phyloP scores from a whole-genome alignment of 2,329 filamentous ascomycete genomes.

The Talaromyces marneffei region DNA sequence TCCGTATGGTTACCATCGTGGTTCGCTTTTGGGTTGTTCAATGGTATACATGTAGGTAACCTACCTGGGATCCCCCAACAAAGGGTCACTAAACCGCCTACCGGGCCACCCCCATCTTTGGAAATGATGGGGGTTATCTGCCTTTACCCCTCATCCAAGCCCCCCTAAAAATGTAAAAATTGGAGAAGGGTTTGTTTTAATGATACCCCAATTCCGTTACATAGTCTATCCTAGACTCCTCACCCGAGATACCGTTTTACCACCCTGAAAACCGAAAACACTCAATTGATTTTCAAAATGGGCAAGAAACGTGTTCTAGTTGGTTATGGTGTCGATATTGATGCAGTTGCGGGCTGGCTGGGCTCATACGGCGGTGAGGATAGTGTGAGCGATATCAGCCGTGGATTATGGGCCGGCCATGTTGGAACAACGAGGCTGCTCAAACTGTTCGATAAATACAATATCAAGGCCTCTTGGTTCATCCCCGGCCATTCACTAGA shows the following conservation, averaged over 20 bases:
- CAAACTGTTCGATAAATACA: constrained; percentile 65
- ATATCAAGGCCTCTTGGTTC: constrained; percentile 64
- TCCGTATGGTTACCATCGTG: too few relatives aligned
- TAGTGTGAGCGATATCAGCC: constrained; percentile 64
- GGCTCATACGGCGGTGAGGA: constrained; percentile 70
- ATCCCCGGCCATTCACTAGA: constrained; percentile 60
- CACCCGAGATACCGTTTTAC: background rate
- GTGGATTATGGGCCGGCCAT: constrained; percentile 65
- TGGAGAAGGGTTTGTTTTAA: background rate
- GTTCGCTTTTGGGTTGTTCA: too few relatives aligned
- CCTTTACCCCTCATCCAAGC: background rate
- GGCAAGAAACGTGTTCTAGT: constrained; percentile 49
- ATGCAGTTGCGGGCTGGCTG: constrained; percentile 71
- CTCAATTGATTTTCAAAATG: constrained; percentile 17
- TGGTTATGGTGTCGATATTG: constrained; percentile 66
- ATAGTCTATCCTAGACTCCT: background rate
- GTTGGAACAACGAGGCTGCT: constrained; percentile 58
- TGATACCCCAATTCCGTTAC: background rate
- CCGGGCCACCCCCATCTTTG: background rate
- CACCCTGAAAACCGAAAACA: background rate
- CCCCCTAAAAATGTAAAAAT: background rate
- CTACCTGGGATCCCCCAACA: background rate
- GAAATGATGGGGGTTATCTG: background rate
- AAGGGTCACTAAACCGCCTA: background rate
- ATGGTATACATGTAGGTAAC: too few relatives aligned